These are phyloP conservation scores for Pseudogymnoascus sp. DNA, from an alignment of 2,329 filamentous ascomycete genomes.

Conservation along the genomic window DNA sequence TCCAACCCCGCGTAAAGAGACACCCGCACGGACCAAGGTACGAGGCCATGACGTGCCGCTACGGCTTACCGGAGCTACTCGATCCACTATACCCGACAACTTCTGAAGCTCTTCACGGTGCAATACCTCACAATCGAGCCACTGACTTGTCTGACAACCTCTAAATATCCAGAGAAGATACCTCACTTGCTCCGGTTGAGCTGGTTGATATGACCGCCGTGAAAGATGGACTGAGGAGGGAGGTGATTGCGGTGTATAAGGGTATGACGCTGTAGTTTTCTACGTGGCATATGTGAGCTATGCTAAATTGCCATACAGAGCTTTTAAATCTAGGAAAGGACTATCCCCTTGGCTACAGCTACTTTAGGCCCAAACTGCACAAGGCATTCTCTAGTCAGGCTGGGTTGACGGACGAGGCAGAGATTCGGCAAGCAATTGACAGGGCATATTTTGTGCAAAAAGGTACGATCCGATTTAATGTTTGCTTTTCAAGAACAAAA, in stretches of 20 bases:
- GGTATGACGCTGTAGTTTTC: constrained; percentile 40
- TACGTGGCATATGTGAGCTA: background rate
- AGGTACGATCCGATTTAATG: constrained; percentile 43
- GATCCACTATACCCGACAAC: background rate
- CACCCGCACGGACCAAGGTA: background rate
- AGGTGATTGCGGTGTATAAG: constrained; percentile 87
- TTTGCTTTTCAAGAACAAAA: background rate
- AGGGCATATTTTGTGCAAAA: constrained; percentile 87
- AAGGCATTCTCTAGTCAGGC: constrained; percentile 77
- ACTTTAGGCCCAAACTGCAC: constrained; percentile 76
- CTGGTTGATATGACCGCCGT: background rate
- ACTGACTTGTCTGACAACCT: background rate
- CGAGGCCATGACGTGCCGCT: background rate
- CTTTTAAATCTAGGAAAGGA: constrained; percentile 77
- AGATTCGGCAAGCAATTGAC: constrained; percentile 69
- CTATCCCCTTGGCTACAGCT: constrained; percentile 78
- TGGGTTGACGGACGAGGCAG: constrained; percentile 60
- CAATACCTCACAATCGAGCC: background rate
- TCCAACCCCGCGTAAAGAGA: constrained; percentile 5
- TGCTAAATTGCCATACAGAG: constrained; percentile 44
- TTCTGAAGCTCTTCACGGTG: background rate
- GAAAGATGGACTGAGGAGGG: constrained; percentile 51
- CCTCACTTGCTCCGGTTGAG: background rate
- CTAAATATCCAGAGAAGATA: background rate
- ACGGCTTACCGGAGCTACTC: background rate